Evolutionary conservation across 2,329 filamentous ascomycete species (phyloP), one percentile per base, ranked within the genome.

Genomic region (Ceratocystis papillata): DNA sequence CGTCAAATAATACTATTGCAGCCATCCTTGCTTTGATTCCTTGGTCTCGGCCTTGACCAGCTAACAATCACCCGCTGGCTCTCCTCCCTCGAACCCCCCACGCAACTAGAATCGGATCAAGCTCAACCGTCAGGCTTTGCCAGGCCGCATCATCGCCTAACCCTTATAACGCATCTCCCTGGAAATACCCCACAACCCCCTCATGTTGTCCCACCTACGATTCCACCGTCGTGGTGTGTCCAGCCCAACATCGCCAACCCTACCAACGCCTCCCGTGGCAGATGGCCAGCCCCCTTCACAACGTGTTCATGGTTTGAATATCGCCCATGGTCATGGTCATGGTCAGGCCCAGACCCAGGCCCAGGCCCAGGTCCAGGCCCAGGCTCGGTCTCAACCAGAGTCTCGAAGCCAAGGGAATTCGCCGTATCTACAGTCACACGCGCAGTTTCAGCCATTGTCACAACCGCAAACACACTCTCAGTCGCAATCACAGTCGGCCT

Each of bases 171-270:
- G 20, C 20, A 20, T 12, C 50, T 25, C 25, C 25, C 53, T 5
- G 2, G 12, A 57, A 30, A 17, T 22, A 20, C n/a, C 48, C 15
- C 53, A 12, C 53, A 37, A 15, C 10, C 17, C n/a, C 17, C 28
- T n/a, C 55, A 81, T 82, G 80, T 76, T 81, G 64, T 81, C 79
- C 69, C 78, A 81, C 73, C 77, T 84, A 61, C 81, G 81, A 71
- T 83, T 84, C 74, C 82, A 84, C 71, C 80, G 82, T 70, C 80
- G 81, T 71, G 81, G 77, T 61, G 78, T 78, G 70, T 83, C 81
- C 65, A 82, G 79, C 74, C 81, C 82, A 68, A 76, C 79, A 28
- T 83, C 82, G 44, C 81, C 82, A 4, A 72, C 77, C 30, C 66
- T 79, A 78, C 66, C 72, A 76, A 50, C 57, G 20, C 37, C 45